Base-by-base conservation (phyloP, 2,329 filamentous ascomycete species). In the Orbilia ellipsospora region DNA sequence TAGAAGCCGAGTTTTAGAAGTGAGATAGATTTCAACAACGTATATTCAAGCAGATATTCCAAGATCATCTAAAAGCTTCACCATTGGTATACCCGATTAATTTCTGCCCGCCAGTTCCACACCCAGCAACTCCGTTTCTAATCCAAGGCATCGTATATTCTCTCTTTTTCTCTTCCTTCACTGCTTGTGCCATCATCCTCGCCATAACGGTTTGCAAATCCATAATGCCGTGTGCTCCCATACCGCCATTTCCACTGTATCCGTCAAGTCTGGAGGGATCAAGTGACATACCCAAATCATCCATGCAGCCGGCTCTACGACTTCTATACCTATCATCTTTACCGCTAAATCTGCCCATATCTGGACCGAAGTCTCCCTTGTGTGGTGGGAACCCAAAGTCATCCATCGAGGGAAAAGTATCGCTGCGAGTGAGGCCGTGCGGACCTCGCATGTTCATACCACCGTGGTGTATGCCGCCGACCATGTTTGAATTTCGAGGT, bases 101-200 rank as follows among this genome's bases (percentile, higher is more conserved):
- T 44, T 68, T 74, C 31, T 56, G 42, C 12, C 70, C 70, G 26
- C 61, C 66, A 8, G 42, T 52, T 13, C 57, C 42, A 42, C 26
- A 12, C 18, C 63, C 70, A 28, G 23, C 23, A 6, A 40, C 57
- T 31, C 68, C 61, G 48, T 59, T 68, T 28, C 63, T 74, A 31
- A 54, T 40, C 70, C 70, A 74, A 10, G 70, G 70, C 63, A 74
- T 74, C 50, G 61, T 59, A 26, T 74, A 74, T n/a, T 74, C 70
- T 42, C 63, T 44, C 48, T 74, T 74, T 52, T 74, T 74, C 52
- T 74, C 70, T 23, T 74, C 70, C 20, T 20, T 68, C 57, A 74
- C 70, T 4, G 63, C 63, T 16, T 68, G 62, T 4, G 50, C 57
- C 69, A 74, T 74, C 69, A 74, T 67, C 15, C 62, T 74, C 50